Evolutionary conservation across 371 early-diverging fungal species (phyloP).

Genomic region (Zancudomyces culisetae): DNA sequence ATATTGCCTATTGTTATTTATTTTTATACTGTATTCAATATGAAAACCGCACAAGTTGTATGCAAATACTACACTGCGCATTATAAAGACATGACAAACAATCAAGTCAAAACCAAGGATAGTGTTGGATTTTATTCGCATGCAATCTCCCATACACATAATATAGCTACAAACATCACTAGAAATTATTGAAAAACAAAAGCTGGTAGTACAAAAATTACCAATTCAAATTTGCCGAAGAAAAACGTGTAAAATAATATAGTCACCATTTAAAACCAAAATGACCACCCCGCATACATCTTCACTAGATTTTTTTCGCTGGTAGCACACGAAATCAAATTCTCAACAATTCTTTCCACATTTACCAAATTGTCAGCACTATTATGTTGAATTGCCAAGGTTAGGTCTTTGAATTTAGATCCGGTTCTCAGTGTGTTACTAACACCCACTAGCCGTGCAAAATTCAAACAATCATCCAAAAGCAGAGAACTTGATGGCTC

Average conservation of each 20-base stretch:
- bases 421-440: not conserved
- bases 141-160: too few species aligned
- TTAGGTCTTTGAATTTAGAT: not conserved
- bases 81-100: too few species aligned
- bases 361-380: not conserved
- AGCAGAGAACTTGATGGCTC: not conserved
- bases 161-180: not conserved
- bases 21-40: too few species aligned
- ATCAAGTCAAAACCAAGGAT: too few species aligned
- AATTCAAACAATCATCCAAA: not conserved
- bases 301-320: not conserved
- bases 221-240: too few species aligned
- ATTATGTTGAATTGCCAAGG: not conserved
- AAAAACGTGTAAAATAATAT: not conserved
- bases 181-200: not conserved
- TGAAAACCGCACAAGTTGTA: too few species aligned
- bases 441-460: not conserved
- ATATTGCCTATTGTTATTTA: too few species aligned
- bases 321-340: not conserved
- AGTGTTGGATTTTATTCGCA: too few species aligned
- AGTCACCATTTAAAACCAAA: not conserved
- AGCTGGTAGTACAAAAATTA: too few species aligned
- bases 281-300: conserved; percentile 3
- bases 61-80: too few species aligned
- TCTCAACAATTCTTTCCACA: not conserved